Evolutionary conservation across 305 asterid species (phyloP).

Genomic region (Solanum hybrid): DNA sequence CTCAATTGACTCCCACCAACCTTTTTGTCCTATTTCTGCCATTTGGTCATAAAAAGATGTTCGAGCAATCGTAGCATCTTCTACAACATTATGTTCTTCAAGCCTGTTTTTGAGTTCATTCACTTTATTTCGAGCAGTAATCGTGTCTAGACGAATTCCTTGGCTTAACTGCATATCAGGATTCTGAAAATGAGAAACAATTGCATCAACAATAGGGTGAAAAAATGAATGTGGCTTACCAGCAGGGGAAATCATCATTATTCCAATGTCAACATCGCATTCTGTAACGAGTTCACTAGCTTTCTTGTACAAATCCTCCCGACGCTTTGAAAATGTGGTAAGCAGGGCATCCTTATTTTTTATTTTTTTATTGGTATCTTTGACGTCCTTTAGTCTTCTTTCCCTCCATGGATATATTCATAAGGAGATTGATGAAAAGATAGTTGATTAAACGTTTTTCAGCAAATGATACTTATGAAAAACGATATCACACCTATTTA

Average conservation of each 20-base stretch:
- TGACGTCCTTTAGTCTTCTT: conserved; percentile 31
- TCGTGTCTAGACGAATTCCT: neutral
- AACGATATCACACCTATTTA: neutral
- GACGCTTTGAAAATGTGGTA: conserved; percentile 34
- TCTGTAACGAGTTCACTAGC: conserved; percentile 28
- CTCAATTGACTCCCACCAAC: neutral
- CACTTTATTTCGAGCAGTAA: neutral
- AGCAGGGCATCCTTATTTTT: conserved; percentile 15
- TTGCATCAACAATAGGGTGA: conserved; percentile 23
- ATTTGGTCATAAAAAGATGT: neutral
- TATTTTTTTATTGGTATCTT: conserved; percentile 18
- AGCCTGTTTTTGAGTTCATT: conserved; percentile 3
- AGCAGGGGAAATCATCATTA: conserved; percentile 27
- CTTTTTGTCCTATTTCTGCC: neutral
- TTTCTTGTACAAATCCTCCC: conserved; percentile 21
- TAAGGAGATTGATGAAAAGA: neutral
- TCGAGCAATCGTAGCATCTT: neutral
- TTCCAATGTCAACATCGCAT: conserved; percentile 24
- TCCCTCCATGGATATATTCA: conserved; percentile 8
- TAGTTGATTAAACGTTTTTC: neutral
- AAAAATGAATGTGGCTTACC: conserved; percentile 28
- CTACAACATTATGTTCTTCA: neutral
- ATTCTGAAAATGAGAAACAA: conserved; percentile 8
- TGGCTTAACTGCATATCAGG: neutral
- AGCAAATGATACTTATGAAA: neutral